Conservation (phyloP, 164 flowering plant genomes). For the Piper betle region DNA sequence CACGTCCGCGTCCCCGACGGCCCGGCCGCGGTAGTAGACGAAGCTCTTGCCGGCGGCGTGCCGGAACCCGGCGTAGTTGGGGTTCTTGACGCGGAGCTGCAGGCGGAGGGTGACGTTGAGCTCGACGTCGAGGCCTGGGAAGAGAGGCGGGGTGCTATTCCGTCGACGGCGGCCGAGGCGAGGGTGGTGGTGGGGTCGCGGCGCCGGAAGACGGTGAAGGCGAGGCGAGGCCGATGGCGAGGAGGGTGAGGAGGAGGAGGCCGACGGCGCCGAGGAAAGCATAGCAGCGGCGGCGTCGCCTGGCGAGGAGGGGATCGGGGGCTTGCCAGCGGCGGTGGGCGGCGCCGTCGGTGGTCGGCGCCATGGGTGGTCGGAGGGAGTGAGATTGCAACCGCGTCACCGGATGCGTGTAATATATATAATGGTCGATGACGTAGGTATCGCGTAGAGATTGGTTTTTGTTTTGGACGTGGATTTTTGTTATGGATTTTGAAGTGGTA, state of each 20-base stretch:
- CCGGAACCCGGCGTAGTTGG: constrained; percentile 30
- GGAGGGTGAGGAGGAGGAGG: constrained; percentile 10
- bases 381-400: too few species aligned
- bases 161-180: constrained; percentile 23
- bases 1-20: constrained; percentile 34
- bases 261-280: constrained; percentile 1
- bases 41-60: constrained; percentile 19
- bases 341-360: too few species aligned
- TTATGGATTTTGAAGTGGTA: too few species aligned
- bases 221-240: constrained; percentile 30
- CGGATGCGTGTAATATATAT: too few species aligned
- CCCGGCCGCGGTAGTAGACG: constrained; percentile 17
- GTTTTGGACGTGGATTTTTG: too few species aligned
- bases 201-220: constrained; percentile 34
- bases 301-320: too few species aligned
- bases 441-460: too few species aligned
- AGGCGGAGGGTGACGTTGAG: constrained; percentile 35
- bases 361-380: too few species aligned
- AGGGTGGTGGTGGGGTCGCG: constrained; percentile 21
- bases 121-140: constrained; percentile 20
- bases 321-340: too few species aligned
- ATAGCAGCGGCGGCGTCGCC: too few species aligned
- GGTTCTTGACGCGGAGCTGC: constrained; percentile 21
- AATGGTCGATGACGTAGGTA: too few species aligned
- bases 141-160: constrained; percentile 30